phyloP scores from a whole-genome alignment of 1,284 basidiomycete species.

The Fomitopsis palustris region DNA sequence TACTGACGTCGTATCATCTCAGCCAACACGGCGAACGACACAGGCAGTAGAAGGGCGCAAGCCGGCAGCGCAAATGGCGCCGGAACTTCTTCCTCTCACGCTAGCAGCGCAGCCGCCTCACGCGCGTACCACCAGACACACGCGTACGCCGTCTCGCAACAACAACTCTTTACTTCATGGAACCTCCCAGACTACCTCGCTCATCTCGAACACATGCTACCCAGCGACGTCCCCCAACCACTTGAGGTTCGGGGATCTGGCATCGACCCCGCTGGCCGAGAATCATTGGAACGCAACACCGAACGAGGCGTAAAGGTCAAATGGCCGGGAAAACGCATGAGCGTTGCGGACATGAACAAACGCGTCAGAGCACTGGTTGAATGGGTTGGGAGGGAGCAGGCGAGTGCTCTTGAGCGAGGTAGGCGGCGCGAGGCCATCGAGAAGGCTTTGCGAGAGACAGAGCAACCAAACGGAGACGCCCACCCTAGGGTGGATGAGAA shows the following conservation, averaged over 20 bases:
- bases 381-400: constrained; percentile 86
- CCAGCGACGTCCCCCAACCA: constrained; percentile 69
- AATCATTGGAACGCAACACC: constrained; percentile 52
- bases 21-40: constrained; percentile 30
- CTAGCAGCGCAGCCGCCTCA: constrained; percentile 18
- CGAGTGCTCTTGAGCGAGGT: constrained; percentile 68
- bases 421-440: constrained; percentile 68
- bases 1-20: constrained; percentile 15
- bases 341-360: constrained; percentile 96
- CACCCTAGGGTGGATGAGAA: constrained; percentile 2
- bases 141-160: constrained; percentile 72
- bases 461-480: constrained; percentile 7
- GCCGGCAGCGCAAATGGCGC: constrained; percentile 17
- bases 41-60: constrained; percentile 19
- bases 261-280: constrained; percentile 33
- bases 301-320: constrained; percentile 91
- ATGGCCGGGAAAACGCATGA: constrained; percentile 93
- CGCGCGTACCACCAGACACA: constrained; percentile 72
- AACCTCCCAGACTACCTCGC: constrained; percentile 91
- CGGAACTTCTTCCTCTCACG: constrained; percentile 8
- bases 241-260: constrained; percentile 63
- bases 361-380: constrained; percentile 89
- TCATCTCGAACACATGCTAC: constrained; percentile 84
- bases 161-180: constrained; percentile 80
- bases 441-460: constrained; percentile 42